Percentiles rank a stretch among this genome's conserved stretches.
phyloP scores from a whole-genome alignment of 176 grass and related monocot species.

The Carex kokanica region DNA sequence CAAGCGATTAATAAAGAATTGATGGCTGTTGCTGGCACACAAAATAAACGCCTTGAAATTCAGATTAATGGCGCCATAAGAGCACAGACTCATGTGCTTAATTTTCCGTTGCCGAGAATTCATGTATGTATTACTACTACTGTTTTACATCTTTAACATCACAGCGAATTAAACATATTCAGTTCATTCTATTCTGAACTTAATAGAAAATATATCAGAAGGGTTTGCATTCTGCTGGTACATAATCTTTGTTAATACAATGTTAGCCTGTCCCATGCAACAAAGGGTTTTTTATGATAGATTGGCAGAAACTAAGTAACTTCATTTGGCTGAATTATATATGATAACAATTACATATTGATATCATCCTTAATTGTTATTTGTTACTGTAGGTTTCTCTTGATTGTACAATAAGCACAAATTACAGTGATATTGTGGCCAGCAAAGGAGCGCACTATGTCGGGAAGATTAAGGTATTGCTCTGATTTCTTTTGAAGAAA shows the following conservation, averaged over 20 bases:
- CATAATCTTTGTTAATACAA: not conserved
- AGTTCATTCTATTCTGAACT: not conserved
- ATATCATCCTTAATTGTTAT: not conserved
- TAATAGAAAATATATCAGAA: not conserved
- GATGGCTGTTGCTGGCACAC: conserved; percentile 20
- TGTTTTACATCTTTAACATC: not conserved
- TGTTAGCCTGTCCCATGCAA: too few relatives aligned
- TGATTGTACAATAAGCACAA: conserved; percentile 70
- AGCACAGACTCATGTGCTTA: conserved; percentile 52
- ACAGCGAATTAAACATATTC: not conserved
- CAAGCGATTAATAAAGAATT: conserved; percentile 42
- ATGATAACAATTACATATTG: not conserved
- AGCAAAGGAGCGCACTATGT: conserved; percentile 37
- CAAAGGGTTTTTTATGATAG: not conserved
- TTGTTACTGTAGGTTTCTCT: conserved; percentile 51
- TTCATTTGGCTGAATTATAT: not conserved
- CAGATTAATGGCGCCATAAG: conserved; percentile 48
- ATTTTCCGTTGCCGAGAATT: conserved; percentile 56
- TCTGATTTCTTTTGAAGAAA: not conserved
- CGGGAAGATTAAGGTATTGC: conserved; percentile 49
- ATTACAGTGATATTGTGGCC: conserved; percentile 56
- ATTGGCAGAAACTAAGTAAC: not conserved
- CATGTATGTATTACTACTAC: conserved; percentile 34
- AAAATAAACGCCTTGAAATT: conserved; percentile 43
- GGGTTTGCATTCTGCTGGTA: not conserved